Evolutionary conservation across 805 yeast species (phyloP).

Genomic region (Suhomyces kilbournensis): DNA sequence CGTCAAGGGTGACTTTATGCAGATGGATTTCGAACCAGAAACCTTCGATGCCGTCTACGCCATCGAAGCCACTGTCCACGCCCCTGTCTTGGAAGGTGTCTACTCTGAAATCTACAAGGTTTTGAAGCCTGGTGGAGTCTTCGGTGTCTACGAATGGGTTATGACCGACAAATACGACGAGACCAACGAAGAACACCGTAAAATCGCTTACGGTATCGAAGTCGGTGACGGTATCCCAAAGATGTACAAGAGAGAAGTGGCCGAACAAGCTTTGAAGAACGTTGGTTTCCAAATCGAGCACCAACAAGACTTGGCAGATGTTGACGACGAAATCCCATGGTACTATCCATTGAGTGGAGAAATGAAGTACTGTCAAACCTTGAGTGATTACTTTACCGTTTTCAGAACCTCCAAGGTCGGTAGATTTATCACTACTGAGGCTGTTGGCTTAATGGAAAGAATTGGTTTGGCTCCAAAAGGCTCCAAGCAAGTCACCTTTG

Average conservation of each 20-base stretch:
- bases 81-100: slow-evolving; percentile 94
- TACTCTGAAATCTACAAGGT: slow-evolving; percentile 92
- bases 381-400: slow-evolving; percentile 76
- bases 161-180: slow-evolving; percentile 94
- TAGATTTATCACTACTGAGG: slow-evolving; percentile 76
- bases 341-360: slow-evolving; percentile 96
- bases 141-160: slow-evolving; percentile 99
- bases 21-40: slow-evolving; percentile 90
- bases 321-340: slow-evolving; percentile 89
- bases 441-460: slow-evolving; percentile 79
- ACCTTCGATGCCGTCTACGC: slow-evolving; percentile 96
- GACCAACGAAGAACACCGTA: slow-evolving; percentile 81
- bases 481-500: slow-evolving; percentile 78
- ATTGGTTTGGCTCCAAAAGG: slow-evolving; percentile 92
- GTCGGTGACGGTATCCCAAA: slow-evolving; percentile 98
- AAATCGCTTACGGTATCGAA: slow-evolving; percentile 95
- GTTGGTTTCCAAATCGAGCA: slow-evolving; percentile 85
- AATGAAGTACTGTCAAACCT: slow-evolving; percentile 77
- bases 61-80: slow-evolving; percentile 98
- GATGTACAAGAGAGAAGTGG: slow-evolving; percentile 85
- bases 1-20: slow-evolving; percentile 98
- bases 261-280: slow-evolving; percentile 75
- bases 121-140: slow-evolving; percentile 94
- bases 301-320: slow-evolving; percentile 79
- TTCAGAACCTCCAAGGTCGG: slow-evolving; percentile 87